Conservation (phyloP, 352 stramenopile genomes). For the Globisporangium canariense region DNA sequence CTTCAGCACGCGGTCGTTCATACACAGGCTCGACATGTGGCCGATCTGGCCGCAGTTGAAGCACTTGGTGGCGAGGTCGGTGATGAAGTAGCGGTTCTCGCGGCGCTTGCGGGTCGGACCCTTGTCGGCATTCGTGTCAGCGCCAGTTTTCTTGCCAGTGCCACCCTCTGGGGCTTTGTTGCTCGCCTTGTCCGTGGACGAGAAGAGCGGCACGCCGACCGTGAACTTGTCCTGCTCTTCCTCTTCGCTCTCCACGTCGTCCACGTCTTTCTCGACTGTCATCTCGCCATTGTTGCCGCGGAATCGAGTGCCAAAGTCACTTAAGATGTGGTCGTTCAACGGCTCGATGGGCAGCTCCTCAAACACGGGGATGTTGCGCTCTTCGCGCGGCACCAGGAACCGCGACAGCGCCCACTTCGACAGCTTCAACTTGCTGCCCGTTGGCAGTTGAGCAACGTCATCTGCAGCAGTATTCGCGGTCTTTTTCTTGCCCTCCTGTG, state of each 20-base stretch:
- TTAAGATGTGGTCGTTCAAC: constrained; percentile 84
- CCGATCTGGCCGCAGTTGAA: constrained; percentile 81
- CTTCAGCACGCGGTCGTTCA: constrained; percentile 64
- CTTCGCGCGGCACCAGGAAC: constrained; percentile 57
- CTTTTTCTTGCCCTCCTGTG: constrained; percentile 4
- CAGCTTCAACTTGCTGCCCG: constrained; percentile 33
- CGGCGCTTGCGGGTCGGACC: constrained; percentile 37
- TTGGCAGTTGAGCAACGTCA: background rate
- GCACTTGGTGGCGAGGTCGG: constrained; percentile 80
- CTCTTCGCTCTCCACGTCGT: constrained; percentile 23
- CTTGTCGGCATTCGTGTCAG: constrained; percentile 20
- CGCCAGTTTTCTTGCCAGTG: constrained; percentile 23
- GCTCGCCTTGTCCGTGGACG: constrained; percentile 14
- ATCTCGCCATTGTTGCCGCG: constrained; percentile 49
- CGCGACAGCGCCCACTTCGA: constrained; percentile 70
- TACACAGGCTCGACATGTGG: constrained; percentile 72
- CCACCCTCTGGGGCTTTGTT: constrained; percentile 12
- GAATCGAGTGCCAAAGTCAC: constrained; percentile 73
- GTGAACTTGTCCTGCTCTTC: constrained; percentile 31
- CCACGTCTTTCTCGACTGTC: constrained; percentile 42
- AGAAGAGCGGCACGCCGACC: constrained; percentile 55
- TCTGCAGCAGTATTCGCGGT: background rate
- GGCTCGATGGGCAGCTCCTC: constrained; percentile 70
- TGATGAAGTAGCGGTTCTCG: constrained; percentile 80
- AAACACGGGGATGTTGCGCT: constrained; percentile 47